Base-by-base conservation (phyloP, 2,329 filamentous ascomycete species). In the Penicillium sp. region DNA sequence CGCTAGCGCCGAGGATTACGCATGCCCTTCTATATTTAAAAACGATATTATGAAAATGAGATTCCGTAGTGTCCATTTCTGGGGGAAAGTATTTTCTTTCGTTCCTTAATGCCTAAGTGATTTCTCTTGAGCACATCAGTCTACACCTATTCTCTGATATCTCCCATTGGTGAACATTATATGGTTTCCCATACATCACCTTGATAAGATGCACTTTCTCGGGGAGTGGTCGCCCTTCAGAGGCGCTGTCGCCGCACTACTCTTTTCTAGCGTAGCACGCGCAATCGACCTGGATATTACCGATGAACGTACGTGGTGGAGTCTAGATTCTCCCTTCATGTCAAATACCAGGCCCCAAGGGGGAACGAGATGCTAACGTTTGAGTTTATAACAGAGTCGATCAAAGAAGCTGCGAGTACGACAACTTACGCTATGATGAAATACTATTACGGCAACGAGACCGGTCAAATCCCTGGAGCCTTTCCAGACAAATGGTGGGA, bases 261-360 rank as follows among this genome's bases (percentile, higher is more conserved):
- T 65, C 10, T 23, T 61, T 19, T 49, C 53, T 3, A 29, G 36
- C 8, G 39, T 56, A 9, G 53, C 51, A 12, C 31, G 50, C 51
- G 63, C 70, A 8, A 69, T 73, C 44, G 59, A 65, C 19, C 55
- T 73, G 29, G 62, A 69, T 54, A 64, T 73, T 49, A 65, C 58
- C 47, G 61, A 69, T 58, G 59, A 67, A 57, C 54, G 70, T 72
- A 59, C 31, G 68, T 60, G 10, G 27, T 12, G 7, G 4, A 19
- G 6, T 13, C 1, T 17, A 33, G 1, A 15, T 57, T 23, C 15
- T 45, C 5, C n/a, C 50, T 45, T 31, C 3, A 27, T 49, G 19
- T 13, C 9, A 41, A 6, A 8, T 13, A n/a, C 15, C 0, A 36
- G n/a, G n/a, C n/a, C n/a, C n/a, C n/a, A n/a, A n/a, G 10, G 29